Evolutionary conservation across 345 rosid genomes (phyloP).

Genomic region (Reutealis trisperma): DNA sequence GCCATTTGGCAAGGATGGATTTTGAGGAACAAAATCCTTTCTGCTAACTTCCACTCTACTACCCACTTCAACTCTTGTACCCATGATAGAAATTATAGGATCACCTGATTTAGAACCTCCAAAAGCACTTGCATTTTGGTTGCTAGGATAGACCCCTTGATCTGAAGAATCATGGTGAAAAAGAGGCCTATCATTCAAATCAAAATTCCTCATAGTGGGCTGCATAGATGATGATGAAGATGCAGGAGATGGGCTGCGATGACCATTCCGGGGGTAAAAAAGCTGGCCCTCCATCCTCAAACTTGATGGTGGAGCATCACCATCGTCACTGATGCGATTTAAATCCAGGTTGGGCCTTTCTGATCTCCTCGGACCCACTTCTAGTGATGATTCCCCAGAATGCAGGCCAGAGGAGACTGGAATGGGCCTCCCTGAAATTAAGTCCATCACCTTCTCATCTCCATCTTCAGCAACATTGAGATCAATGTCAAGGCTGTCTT

Average conservation of each 20-base stretch:
- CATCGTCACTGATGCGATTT: constrained; percentile 68
- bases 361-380: constrained; percentile 55
- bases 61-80: constrained; percentile 56
- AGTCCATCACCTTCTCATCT: constrained; percentile 60
- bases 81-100: constrained; percentile 70
- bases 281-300: constrained; percentile 51
- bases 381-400: constrained; percentile 65
- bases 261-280: constrained; percentile 54
- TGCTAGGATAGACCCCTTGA: constrained; percentile 41
- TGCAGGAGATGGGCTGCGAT: constrained; percentile 69
- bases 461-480: constrained; percentile 77
- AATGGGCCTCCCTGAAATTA: constrained; percentile 46
- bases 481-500: constrained; percentile 63
- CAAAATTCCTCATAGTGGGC: constrained; percentile 66
- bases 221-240: constrained; percentile 77
- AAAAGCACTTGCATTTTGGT: constrained; percentile 35
- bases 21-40: constrained; percentile 50
- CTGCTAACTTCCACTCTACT: constrained; percentile 40
- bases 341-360: constrained; percentile 74
- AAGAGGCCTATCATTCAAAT: constrained; percentile 84
- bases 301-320: constrained; percentile 51
- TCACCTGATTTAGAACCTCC: constrained; percentile 52
- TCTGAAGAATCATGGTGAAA: constrained; percentile 51
- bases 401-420: constrained; percentile 52
- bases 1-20: constrained; percentile 56